A percentile compares a stretch with the other conserved stretches of the same genome.
These are phyloP conservation scores for Neopestalotiopsis sp. DNA, from an alignment of 2,329 filamentous ascomycete species.

Conservation along the genomic window DNA sequence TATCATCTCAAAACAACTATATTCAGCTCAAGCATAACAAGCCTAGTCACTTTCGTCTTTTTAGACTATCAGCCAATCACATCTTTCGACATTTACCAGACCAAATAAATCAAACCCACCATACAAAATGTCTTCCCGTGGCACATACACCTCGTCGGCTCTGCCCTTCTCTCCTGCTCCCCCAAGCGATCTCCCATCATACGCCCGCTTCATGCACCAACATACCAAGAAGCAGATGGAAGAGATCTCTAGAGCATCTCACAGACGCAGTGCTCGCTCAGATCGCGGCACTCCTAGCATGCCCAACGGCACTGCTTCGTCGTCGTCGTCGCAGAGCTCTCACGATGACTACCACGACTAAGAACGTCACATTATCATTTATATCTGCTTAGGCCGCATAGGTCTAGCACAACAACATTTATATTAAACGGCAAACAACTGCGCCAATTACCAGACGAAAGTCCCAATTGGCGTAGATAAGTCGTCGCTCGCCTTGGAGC, in stretches of 20 bases:
- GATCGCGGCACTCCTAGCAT: slow-evolving; percentile 24
- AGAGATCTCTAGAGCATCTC: slow-evolving; percentile 51
- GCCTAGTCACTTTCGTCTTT: neutral
- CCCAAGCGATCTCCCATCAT: slow-evolving; percentile 43
- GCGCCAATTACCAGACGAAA: too few relatives aligned
- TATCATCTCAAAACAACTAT: neutral
- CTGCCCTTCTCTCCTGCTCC: slow-evolving; percentile 33
- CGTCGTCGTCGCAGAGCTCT: slow-evolving; percentile 23
- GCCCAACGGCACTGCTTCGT: slow-evolving; percentile 31
- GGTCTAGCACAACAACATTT: too few relatives aligned
- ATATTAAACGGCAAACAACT: too few relatives aligned
- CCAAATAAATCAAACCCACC: slow-evolving; percentile 5
- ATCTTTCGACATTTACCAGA: neutral
- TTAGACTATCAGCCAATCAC: neutral
- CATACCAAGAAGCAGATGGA: slow-evolving; percentile 73
- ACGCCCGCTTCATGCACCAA: slow-evolving; percentile 65
- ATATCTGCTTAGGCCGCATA: too few relatives aligned
- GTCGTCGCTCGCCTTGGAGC: too few relatives aligned
- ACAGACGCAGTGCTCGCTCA: slow-evolving; percentile 33
- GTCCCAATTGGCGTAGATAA: too few relatives aligned
- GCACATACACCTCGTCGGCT: slow-evolving; percentile 27
- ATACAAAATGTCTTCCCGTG: slow-evolving; percentile 32
- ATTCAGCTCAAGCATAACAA: neutral
- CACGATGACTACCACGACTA: slow-evolving; percentile 33
- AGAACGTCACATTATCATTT: neutral